Conservation (phyloP, 331 rosid species). For the Malus hybrid region DNA sequence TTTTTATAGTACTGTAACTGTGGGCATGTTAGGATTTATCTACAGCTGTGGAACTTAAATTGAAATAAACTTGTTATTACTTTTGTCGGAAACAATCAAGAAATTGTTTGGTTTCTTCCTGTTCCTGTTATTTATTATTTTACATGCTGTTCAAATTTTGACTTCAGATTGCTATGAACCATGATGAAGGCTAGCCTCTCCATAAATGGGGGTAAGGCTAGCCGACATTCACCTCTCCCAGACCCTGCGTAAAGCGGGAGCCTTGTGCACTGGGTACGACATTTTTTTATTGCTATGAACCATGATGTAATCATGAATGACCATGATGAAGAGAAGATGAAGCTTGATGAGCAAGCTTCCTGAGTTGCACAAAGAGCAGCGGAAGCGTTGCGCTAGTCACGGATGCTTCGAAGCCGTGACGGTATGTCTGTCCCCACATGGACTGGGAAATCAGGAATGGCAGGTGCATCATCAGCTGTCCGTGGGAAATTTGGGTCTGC, state of each 20-base stretch:
- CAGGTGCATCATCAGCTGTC: slow-evolving; percentile 82
- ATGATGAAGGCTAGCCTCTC: slow-evolving; percentile 26
- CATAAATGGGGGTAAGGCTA: no score
- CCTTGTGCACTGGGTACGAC: no score
- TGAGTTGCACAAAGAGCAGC: slow-evolving; percentile 92
- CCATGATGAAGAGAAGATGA: slow-evolving; percentile 74
- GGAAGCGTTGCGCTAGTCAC: slow-evolving; percentile 81
- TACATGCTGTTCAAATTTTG: not conserved
- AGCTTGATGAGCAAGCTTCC: slow-evolving; percentile 89
- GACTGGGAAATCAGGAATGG: slow-evolving; percentile 94
- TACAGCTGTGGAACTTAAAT: not conserved
- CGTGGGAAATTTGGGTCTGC: slow-evolving; percentile 78
- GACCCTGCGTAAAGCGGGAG: no score
- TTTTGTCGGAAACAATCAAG: not conserved
- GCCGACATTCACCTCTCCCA: no score
- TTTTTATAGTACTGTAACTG: no score
- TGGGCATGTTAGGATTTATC: no score
- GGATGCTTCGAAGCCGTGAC: slow-evolving; percentile 70
- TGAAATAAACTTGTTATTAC: not conserved
- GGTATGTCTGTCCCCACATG: slow-evolving; percentile 80
- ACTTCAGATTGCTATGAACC: slow-evolving; percentile 81
- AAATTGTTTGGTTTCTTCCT: not conserved
- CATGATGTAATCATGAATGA: slow-evolving; percentile 88
- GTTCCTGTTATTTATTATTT: slow-evolving; percentile 1
- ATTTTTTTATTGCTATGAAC: slow-evolving; percentile 55